Percentiles rank a stretch among this genome's conserved stretches.
These are phyloP conservation scores for Nemophila menziesii DNA, from an alignment of 257 asterid species.

Conservation along the genomic window DNA sequence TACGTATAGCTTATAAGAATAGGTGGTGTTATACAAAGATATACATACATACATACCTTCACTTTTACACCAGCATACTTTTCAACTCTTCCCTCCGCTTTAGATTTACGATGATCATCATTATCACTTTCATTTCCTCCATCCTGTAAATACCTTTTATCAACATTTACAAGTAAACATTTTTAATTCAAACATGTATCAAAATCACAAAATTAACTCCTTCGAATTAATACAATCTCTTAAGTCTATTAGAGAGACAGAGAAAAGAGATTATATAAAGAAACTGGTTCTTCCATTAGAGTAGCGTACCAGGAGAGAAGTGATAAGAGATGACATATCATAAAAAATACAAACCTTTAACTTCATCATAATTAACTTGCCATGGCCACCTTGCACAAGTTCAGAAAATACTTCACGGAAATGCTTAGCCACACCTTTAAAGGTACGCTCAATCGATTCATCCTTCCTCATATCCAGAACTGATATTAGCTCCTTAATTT, in stretches of 20 bases:
- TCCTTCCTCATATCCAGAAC: conserved; percentile 97
- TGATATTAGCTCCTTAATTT: conserved; percentile 87
- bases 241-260: background rate
- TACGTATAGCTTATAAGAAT: background rate
- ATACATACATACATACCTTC: conserved; percentile 57
- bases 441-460: conserved; percentile 96
- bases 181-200: background rate
- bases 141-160: conserved; percentile 36
- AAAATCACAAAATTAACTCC: background rate
- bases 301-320: conserved; percentile 1
- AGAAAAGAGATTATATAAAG: too few species aligned
- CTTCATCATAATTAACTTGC: conserved; percentile 86
- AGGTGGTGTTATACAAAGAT: background rate
- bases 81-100: conserved; percentile 81
- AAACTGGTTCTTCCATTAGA: background rate
- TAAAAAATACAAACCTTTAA: conserved; percentile 55
- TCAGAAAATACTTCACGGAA: conserved; percentile 94
- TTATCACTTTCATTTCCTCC: conserved; percentile 54
- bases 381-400: conserved; percentile 98
- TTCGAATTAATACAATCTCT: background rate
- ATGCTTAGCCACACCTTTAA: conserved; percentile 94
- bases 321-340: conserved; percentile 2
- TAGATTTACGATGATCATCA: conserved; percentile 68
- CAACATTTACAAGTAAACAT: background rate
- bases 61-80: conserved; percentile 95